These are phyloP conservation scores for Diutina scorzettiae DNA, from an alignment of 1,139 yeast genomes.

Conservation along the genomic window DNA sequence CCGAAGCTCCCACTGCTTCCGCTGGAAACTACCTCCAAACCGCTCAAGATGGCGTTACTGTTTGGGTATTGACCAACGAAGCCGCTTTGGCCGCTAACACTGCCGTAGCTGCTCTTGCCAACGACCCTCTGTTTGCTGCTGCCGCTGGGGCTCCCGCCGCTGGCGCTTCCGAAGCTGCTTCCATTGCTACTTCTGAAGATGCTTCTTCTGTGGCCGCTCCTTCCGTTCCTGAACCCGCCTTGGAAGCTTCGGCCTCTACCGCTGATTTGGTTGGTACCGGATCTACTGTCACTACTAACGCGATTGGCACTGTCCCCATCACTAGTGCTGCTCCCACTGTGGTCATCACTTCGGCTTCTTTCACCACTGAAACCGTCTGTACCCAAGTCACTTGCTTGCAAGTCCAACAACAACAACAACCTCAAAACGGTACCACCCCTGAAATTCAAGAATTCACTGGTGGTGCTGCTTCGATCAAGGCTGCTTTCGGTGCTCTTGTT, in stretches of 20 bases:
- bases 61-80: conserved; percentile 4
- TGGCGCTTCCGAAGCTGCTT: neutral
- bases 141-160: neutral
- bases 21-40: neutral
- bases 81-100: neutral
- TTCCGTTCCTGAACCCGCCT: neutral
- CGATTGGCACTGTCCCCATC: neutral
- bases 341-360: neutral
- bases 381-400: neutral
- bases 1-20: neutral
- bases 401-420: neutral
- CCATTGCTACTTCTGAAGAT: neutral
- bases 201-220: neutral
- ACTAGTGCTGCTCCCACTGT: neutral
- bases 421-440: neutral
- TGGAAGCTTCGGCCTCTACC: neutral
- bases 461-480: neutral
- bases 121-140: neutral
- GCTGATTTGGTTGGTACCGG: neutral
- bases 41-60: neutral
- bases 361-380: neutral
- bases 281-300: neutral
- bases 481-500: conserved; percentile 1
- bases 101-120: neutral
- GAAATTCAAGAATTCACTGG: neutral